Evolutionary conservation across 2,329 filamentous ascomycete genomes (phyloP), one percentile per base, ranked within the genome.

Genomic region (Fusarium phyllophilum): DNA sequence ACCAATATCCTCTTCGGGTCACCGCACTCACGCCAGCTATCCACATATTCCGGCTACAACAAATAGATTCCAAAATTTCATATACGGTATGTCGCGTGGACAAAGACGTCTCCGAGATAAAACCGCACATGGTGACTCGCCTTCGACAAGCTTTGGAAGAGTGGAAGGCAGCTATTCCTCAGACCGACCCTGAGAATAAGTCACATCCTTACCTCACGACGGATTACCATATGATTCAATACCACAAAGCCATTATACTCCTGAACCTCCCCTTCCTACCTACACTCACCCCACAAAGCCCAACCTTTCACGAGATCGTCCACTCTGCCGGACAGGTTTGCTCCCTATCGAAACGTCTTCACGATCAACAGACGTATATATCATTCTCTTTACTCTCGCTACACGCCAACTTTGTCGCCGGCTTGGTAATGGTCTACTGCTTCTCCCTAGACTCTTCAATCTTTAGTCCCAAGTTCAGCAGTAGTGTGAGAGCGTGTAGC

Each of bases 41-140:
- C 15, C 61, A 38, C 6, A 49, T 64, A 8, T 64, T 64, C n/a
- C 29, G 55, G 22, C 61, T 64, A 8, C 61, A 64, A 14, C 31
- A 51, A 5, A 64, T 64, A 1, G 55, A 64, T 6, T 64, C 61
- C 5, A 64, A 61, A 22, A 64, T 61, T 11, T 64, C 55, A 49
- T 3, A 61, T 2, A 64, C 61, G 0, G 44, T 64, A 31, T 64
- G 55, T 42, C 44, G 55, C 1, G 61, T 61, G 3, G 61, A 64
- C 15, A 64, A 26, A 2, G 24, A 61, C 7, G 10, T 64, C 7
- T 61, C 55, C 1, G 6, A 18, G 2, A 64, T 61, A 13, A 61
- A 64, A 6, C 55, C 44, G 0, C 44, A 49, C 8, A 64, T 61
- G 24, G 55, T 64, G 1, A 14, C 29, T 15, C 20, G 44, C 13